These are phyloP conservation scores for Daldinia loculata DNA, from an alignment of 495 filamentous ascomycete genomes.

Conservation along the genomic window DNA sequence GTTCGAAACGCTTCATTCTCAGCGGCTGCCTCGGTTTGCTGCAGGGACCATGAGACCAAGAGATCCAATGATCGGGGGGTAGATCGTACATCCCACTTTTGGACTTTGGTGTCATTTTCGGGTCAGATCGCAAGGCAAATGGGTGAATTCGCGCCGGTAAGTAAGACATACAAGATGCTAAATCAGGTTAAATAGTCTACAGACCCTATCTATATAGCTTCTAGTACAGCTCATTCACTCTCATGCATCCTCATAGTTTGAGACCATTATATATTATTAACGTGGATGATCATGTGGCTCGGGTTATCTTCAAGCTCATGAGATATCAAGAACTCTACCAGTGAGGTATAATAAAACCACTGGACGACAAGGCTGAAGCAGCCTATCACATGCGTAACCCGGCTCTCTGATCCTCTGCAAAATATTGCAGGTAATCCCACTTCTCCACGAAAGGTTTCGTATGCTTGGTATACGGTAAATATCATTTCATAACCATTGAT, in stretches of 20 bases:
- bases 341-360: background rate
- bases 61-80: background rate
- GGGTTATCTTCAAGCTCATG: background rate
- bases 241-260: background rate
- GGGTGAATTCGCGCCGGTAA: background rate
- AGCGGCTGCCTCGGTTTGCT: constrained; percentile 21
- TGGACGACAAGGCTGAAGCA: background rate
- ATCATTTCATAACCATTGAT: constrained; percentile 9
- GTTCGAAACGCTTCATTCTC: background rate
- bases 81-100: constrained; percentile 14
- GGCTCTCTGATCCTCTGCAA: background rate
- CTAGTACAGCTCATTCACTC: background rate
- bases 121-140: constrained; percentile 11
- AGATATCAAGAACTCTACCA: background rate
- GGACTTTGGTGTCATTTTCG: constrained; percentile 6
- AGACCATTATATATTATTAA: constrained; percentile 1
- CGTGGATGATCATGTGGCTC: background rate
- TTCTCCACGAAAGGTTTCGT: background rate
- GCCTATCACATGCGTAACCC: background rate
- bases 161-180: constrained; percentile 1
- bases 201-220: background rate
- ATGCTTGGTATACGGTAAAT: background rate
- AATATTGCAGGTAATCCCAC: background rate
- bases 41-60: background rate
- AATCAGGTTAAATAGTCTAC: background rate